phyloP scores from a whole-genome alignment of 352 stramenopile species.

The Pythium pyrilobum region DNA sequence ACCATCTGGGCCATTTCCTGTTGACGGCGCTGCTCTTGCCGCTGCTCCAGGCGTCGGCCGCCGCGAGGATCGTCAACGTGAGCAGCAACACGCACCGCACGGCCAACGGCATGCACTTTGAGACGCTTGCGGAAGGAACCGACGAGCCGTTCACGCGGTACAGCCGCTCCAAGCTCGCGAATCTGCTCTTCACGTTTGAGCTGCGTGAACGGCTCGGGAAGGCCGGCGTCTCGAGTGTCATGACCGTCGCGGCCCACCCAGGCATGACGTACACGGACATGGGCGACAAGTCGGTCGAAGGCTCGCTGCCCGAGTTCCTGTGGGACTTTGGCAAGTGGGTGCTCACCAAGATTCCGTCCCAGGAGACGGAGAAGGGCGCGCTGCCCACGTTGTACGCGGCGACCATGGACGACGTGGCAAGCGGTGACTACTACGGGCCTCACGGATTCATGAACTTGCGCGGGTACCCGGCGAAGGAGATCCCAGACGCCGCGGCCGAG shows the following conservation, averaged over 20 bases:
- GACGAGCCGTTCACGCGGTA: not conserved
- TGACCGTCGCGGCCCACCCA: slow-evolving; percentile 15
- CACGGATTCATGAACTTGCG: slow-evolving; percentile 20
- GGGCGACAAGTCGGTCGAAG: slow-evolving; percentile 15
- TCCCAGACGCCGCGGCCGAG: too few species aligned
- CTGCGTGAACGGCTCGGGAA: slow-evolving; percentile 7
- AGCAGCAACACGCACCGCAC: slow-evolving; percentile 23
- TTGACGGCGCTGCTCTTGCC: slow-evolving; percentile 48
- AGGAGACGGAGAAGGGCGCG: slow-evolving; percentile 17
- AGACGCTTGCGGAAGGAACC: not conserved
- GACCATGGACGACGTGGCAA: slow-evolving; percentile 12
- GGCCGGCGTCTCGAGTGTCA: slow-evolving; percentile 11
- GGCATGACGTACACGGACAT: slow-evolving; percentile 12
- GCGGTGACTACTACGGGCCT: slow-evolving; percentile 25
- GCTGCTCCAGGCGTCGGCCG: slow-evolving; percentile 19
- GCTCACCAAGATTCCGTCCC: slow-evolving; percentile 3
- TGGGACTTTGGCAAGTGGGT: slow-evolving; percentile 2
- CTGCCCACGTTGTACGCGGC: slow-evolving; percentile 27
- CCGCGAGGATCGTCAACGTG: slow-evolving; percentile 32
- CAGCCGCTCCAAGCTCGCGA: slow-evolving; percentile 22
- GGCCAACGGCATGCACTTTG: slow-evolving; percentile 6
- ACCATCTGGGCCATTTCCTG: slow-evolving; percentile 66
- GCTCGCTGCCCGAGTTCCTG: not conserved
- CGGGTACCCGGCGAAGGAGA: slow-evolving; percentile 13
- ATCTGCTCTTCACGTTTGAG: slow-evolving; percentile 24